These are phyloP conservation scores for Chrysoporthe austroafricana DNA, from an alignment of 2,329 filamentous ascomycete genomes.

Conservation along the genomic window DNA sequence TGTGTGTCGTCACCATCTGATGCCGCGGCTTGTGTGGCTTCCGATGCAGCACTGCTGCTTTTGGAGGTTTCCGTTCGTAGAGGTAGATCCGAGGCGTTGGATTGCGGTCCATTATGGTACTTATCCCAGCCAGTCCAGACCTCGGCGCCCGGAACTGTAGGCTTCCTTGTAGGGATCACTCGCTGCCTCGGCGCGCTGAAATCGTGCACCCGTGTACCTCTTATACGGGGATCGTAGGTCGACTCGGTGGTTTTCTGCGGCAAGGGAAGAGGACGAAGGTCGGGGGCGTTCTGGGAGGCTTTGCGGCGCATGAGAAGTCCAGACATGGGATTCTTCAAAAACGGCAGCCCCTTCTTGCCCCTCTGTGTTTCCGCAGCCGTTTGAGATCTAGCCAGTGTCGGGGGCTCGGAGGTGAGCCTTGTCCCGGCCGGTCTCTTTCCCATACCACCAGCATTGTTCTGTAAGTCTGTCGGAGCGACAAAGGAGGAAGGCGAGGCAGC, in stretches of 20 bases:
- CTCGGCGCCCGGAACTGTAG: slow-evolving; percentile 24
- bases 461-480: slow-evolving; percentile 53
- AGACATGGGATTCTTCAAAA: slow-evolving; percentile 64
- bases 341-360: slow-evolving; percentile 58
- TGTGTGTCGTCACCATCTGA: slow-evolving; percentile 16
- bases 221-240: slow-evolving; percentile 65
- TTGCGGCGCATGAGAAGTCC: slow-evolving; percentile 61
- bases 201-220: slow-evolving; percentile 66
- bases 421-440: slow-evolving; percentile 50
- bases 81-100: slow-evolving; percentile 12
- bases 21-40: slow-evolving; percentile 17
- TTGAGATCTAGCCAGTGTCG: slow-evolving; percentile 36
- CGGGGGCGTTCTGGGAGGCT: slow-evolving; percentile 53
- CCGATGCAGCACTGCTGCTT: slow-evolving; percentile 22
- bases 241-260: slow-evolving; percentile 47
- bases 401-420: slow-evolving; percentile 45
- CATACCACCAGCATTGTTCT: slow-evolving; percentile 37
- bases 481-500: slow-evolving; percentile 44
- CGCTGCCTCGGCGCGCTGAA: slow-evolving; percentile 62
- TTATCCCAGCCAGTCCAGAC: slow-evolving; percentile 23
- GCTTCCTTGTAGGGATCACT: slow-evolving; percentile 34
- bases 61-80: slow-evolving; percentile 16
- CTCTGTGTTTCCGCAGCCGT: slow-evolving; percentile 45
- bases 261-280: slow-evolving; percentile 47
- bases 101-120: slow-evolving; percentile 13